Percentiles rank a stretch among this genome's conserved stretches.
Conservation (phyloP, 2,329 filamentous ascomycete species). For the Colletotrichum karsti region DNA sequence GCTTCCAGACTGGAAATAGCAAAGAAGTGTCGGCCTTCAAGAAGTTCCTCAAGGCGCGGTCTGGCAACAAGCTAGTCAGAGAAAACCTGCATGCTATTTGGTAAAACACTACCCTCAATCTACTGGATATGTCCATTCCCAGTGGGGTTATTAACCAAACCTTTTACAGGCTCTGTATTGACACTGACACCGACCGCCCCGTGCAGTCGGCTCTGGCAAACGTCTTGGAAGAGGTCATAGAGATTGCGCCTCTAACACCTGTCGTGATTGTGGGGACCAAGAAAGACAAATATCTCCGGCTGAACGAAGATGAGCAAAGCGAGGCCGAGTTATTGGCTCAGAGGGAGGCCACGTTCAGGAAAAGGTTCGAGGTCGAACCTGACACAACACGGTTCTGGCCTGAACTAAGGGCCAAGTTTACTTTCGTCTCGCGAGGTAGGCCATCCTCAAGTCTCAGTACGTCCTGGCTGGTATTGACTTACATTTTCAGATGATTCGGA, state of each 20-base stretch:
- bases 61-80: conserved; percentile 11
- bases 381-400: neutral
- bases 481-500: conserved; percentile 14
- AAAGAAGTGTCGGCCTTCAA: conserved; percentile 34
- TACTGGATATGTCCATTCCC: too few relatives aligned
- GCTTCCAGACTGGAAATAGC: conserved; percentile 35
- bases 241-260: conserved; percentile 31
- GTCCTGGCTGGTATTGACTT: neutral
- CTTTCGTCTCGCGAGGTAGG: conserved; percentile 16
- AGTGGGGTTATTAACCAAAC: neutral
- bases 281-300: conserved; percentile 35
- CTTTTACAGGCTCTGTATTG: conserved; percentile 35
- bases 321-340: neutral
- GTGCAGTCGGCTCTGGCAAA: conserved; percentile 36
- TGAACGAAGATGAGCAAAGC: neutral
- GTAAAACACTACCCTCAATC: neutral
- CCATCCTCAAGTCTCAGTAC: neutral
- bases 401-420: neutral
- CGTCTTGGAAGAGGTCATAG: conserved; percentile 32
- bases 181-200: conserved; percentile 32
- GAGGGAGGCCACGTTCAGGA: neutral
- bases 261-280: conserved; percentile 37
- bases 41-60: conserved; percentile 34
- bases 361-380: neutral
- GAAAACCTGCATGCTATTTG: conserved; percentile 37